phyloP scores from a whole-genome alignment of 2,329 filamentous ascomycete species.

The Lomentospora prolificans region DNA sequence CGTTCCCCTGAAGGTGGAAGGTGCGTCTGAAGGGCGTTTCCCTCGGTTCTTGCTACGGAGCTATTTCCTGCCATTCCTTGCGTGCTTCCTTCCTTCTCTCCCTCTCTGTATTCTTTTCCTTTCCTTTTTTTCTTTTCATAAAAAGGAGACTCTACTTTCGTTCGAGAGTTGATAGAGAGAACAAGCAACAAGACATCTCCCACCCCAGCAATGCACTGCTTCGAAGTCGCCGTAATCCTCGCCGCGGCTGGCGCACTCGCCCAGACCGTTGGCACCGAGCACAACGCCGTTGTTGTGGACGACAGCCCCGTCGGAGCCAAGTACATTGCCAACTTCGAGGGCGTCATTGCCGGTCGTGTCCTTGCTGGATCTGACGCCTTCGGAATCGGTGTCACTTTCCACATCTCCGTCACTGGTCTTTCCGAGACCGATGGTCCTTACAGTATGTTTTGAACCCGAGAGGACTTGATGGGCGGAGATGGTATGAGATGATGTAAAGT shows the following conservation, averaged over 20 bases:
- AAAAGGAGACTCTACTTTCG: no score
- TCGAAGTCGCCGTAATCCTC: not conserved
- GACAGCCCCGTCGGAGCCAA: slow-evolving; percentile 7
- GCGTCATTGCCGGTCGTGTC: slow-evolving; percentile 3
- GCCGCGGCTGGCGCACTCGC: not conserved
- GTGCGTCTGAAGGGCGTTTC: not conserved
- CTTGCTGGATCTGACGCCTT: slow-evolving; percentile 10
- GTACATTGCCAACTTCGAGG: slow-evolving; percentile 10
- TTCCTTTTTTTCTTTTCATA: not conserved
- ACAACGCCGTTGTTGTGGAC: not conserved
- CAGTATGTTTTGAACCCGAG: slow-evolving; percentile 8
- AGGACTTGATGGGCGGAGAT: no score
- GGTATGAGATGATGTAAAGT: not conserved
- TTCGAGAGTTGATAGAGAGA: not conserved
- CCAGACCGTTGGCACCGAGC: not conserved
- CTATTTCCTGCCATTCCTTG: not conserved
- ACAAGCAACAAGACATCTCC: not conserved
- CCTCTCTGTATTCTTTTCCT: not conserved
- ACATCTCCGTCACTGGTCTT: slow-evolving; percentile 8
- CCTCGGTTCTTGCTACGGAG: not conserved
- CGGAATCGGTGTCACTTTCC: slow-evolving; percentile 11
- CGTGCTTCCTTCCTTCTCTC: not conserved
- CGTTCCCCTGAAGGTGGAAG: no score
- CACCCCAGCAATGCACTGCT: not conserved
- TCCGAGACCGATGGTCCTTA: slow-evolving; percentile 9